phyloP scores from a whole-genome alignment of 2,329 filamentous ascomycete genomes.

The Aspergillus latus region DNA sequence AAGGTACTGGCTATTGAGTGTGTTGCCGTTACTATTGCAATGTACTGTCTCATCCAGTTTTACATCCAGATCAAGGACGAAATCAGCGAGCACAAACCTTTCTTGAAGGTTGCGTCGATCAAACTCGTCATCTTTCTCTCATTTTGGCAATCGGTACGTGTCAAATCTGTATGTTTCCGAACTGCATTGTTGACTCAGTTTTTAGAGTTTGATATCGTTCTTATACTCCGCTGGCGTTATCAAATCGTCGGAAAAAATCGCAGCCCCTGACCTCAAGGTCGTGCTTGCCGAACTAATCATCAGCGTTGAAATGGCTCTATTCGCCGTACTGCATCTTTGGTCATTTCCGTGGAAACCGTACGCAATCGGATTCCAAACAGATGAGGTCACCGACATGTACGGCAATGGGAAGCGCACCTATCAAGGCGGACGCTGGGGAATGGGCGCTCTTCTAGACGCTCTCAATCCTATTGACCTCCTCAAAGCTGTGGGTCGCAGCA shows the following conservation, averaged over 20 bases:
- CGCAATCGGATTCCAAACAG: slow-evolving; percentile 49
- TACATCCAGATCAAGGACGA: slow-evolving; percentile 73
- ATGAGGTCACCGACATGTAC: slow-evolving; percentile 45
- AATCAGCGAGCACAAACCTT: slow-evolving; percentile 67
- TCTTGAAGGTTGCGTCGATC: slow-evolving; percentile 80
- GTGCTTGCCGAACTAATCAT: slow-evolving; percentile 76
- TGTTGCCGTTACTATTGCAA: slow-evolving; percentile 73
- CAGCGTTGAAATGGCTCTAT: slow-evolving; percentile 81
- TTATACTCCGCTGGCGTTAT: slow-evolving; percentile 64
- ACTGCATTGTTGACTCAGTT: neutral
- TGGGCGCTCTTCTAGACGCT: slow-evolving; percentile 67
- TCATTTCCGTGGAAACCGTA: slow-evolving; percentile 80
- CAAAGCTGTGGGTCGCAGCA: slow-evolving; percentile 74
- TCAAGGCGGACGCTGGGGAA: slow-evolving; percentile 63
- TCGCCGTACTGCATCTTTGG: slow-evolving; percentile 75
- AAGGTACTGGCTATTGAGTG: slow-evolving; percentile 68
- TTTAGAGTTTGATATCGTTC: slow-evolving; percentile 58
- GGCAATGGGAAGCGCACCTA: slow-evolving; percentile 54
- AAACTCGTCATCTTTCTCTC: slow-evolving; percentile 90
- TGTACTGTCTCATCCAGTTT: slow-evolving; percentile 87
- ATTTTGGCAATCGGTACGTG: slow-evolving; percentile 71
- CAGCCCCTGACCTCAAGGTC: slow-evolving; percentile 74
- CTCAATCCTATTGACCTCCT: slow-evolving; percentile 80
- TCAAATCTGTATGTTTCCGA: too few species aligned
- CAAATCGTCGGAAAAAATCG: slow-evolving; percentile 61